Conservation (phyloP, 1,139 yeast genomes). For the Suhomyces choctaworum region DNA sequence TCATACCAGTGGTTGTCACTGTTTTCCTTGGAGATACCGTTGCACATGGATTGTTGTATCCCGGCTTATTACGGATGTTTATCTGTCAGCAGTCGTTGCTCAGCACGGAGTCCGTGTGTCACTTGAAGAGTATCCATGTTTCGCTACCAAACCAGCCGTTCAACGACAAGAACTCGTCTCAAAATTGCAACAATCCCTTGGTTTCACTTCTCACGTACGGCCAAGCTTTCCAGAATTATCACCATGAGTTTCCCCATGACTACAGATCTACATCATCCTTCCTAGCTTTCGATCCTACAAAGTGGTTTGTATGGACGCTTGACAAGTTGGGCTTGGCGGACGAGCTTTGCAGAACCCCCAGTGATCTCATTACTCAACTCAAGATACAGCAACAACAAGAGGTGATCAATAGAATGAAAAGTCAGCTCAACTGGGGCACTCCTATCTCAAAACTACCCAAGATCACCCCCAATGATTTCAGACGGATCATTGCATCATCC, state of each 20-base stretch:
- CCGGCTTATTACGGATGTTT: constrained; percentile 60
- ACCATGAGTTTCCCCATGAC: constrained; percentile 75
- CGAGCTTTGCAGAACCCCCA: constrained; percentile 42
- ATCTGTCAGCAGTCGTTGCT: constrained; percentile 59
- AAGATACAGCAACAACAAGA: constrained; percentile 66
- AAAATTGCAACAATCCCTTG: constrained; percentile 49
- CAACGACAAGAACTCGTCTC: constrained; percentile 60
- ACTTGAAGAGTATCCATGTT: constrained; percentile 44
- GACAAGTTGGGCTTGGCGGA: constrained; percentile 41
- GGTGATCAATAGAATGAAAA: constrained; percentile 55
- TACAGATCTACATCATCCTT: constrained; percentile 51
- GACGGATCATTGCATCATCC: constrained; percentile 36
- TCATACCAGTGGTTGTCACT: constrained; percentile 51
- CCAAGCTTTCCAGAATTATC: constrained; percentile 65
- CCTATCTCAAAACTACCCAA: constrained; percentile 68
- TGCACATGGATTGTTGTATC: constrained; percentile 58
- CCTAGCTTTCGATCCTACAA: constrained; percentile 66
- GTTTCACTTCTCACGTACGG: constrained; percentile 61
- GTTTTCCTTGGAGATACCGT: constrained; percentile 43
- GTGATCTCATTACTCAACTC: constrained; percentile 55
- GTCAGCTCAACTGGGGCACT: constrained; percentile 76
- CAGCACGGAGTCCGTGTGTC: constrained; percentile 62
- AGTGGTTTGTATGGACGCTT: constrained; percentile 53
- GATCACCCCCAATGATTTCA: constrained; percentile 52
- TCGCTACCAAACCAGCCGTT: constrained; percentile 56